A percentile compares a stretch with the other conserved stretches of the same genome.
Evolutionary conservation across 1,139 yeast genomes (phyloP).

Genomic region (Kluyveromyces sp.): DNA sequence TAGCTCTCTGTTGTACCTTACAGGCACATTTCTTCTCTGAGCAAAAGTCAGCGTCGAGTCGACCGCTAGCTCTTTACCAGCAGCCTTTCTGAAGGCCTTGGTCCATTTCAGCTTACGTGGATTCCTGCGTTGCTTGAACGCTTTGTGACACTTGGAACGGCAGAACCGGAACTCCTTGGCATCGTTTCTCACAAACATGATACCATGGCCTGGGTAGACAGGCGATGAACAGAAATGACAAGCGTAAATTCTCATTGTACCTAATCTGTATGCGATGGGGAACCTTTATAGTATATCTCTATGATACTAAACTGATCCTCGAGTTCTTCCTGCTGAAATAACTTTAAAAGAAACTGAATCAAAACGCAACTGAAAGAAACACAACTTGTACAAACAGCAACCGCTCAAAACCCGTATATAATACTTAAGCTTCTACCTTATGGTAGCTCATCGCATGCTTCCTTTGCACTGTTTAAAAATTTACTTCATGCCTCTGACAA

Average conservation of each 20-base stretch:
- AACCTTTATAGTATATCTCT: not conserved
- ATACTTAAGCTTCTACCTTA: too few species aligned
- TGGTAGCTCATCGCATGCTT: not conserved
- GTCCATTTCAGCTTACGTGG: conserved; percentile 99
- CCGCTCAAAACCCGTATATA: too few species aligned
- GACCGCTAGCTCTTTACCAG: conserved; percentile 97
- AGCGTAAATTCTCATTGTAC: conserved; percentile 77
- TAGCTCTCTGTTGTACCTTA: conserved; percentile 92
- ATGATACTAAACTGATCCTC: not conserved
- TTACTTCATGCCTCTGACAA: not conserved
- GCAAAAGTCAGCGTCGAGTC: conserved; percentile 95
- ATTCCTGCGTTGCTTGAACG: conserved; percentile 96
- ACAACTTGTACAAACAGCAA: too few species aligned
- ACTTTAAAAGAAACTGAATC: too few species aligned
- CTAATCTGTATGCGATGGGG: not conserved
- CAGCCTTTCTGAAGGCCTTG: conserved; percentile 97
- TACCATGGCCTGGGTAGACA: conserved; percentile 95
- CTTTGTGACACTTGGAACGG: conserved; percentile 95
- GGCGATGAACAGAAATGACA: conserved; percentile 98
- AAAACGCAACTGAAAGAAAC: too few species aligned
- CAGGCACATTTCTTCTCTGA: conserved; percentile 96
- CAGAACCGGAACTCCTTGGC: conserved; percentile 97
- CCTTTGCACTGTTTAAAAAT: not conserved
- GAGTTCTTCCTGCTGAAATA: too few species aligned
- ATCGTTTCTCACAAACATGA: conserved; percentile 95